Evolutionary conservation across 2,329 filamentous ascomycete genomes (phyloP).

Genomic region (Cyphellophora attinorum): DNA sequence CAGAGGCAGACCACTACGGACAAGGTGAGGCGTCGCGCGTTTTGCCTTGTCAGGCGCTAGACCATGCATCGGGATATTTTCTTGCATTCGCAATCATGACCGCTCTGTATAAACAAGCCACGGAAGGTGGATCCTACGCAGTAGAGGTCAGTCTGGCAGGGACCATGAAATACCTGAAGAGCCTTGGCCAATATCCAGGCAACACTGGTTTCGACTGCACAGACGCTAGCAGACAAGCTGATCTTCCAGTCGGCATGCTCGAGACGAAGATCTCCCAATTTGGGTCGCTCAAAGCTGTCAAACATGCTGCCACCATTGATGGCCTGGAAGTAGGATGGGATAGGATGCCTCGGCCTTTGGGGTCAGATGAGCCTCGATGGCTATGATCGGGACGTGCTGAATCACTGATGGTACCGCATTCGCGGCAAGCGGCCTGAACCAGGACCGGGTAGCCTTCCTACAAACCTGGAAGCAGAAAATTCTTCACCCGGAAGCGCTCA

Average conservation of each 20-base stretch:
- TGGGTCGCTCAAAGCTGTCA: conserved; percentile 39
- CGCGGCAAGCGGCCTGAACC: too few species aligned
- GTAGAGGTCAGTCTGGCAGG: conserved; percentile 48
- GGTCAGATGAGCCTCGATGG: conserved; percentile 29
- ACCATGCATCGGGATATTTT: conserved; percentile 47
- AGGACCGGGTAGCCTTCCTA: too few species aligned
- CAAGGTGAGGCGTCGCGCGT: conserved; percentile 30
- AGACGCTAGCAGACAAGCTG: too few species aligned
- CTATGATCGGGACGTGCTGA: too few species aligned
- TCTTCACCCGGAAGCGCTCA: too few species aligned
- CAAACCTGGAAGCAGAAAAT: too few species aligned
- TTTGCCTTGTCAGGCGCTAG: conserved; percentile 46
- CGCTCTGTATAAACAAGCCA: conserved; percentile 39
- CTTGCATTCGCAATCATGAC: conserved; percentile 44
- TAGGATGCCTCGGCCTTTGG: conserved; percentile 41
- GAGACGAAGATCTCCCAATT: too few species aligned
- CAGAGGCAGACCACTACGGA: conserved; percentile 40
- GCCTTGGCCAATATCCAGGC: conserved; percentile 44
- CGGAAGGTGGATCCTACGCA: conserved; percentile 38
- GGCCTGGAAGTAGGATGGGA: conserved; percentile 40
- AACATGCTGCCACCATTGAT: conserved; percentile 39
- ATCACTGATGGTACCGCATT: too few species aligned
- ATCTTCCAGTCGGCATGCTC: too few species aligned
- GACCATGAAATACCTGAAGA: conserved; percentile 46
- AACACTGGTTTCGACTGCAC: too few species aligned